phyloP scores from a whole-genome alignment of 306 rosid genomes.

The Sphenostylis stenocarpa region DNA sequence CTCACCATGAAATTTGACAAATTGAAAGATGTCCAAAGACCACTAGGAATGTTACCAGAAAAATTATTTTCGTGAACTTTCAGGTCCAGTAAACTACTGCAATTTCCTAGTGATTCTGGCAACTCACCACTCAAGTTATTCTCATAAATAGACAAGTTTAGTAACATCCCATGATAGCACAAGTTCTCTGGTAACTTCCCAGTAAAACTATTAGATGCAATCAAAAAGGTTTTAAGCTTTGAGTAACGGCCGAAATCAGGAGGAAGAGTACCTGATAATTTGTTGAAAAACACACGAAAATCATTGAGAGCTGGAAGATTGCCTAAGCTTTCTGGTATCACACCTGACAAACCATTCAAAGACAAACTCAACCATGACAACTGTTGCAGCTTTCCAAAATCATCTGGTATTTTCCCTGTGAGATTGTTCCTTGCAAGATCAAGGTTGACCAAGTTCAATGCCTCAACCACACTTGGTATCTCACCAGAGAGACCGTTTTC shows the following conservation, averaged over 20 bases:
- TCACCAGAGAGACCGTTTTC: slow-evolving; percentile 27
- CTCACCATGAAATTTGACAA: slow-evolving; percentile 39
- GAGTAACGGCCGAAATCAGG: slow-evolving; percentile 31
- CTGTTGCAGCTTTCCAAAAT: slow-evolving; percentile 29
- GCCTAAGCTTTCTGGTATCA: slow-evolving; percentile 32
- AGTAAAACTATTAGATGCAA: slow-evolving; percentile 12
- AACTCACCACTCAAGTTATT: slow-evolving; percentile 33
- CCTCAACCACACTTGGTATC: slow-evolving; percentile 33
- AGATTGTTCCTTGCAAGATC: slow-evolving; percentile 30
- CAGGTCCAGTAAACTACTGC: slow-evolving; percentile 23
- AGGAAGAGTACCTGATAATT: slow-evolving; percentile 38
- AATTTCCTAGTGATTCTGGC: slow-evolving; percentile 39
- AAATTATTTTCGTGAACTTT: slow-evolving; percentile 28
- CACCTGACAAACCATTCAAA: slow-evolving; percentile 32
- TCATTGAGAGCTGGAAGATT: slow-evolving; percentile 14
- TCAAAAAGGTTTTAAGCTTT: slow-evolving; percentile 29
- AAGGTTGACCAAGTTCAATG: slow-evolving; percentile 27
- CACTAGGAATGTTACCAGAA: slow-evolving; percentile 40
- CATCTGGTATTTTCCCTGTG: slow-evolving; percentile 35
- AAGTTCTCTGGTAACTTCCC: slow-evolving; percentile 41
- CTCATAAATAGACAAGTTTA: slow-evolving; percentile 23
- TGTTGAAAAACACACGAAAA: slow-evolving; percentile 34
- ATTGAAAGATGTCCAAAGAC: slow-evolving; percentile 39
- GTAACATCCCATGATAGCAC: slow-evolving; percentile 30
- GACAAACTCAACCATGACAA: slow-evolving; percentile 35